Percentiles rank a stretch among this genome's conserved stretches.
Evolutionary conservation across 495 filamentous ascomycete genomes (phyloP).

Genomic region (Neurospora sublineolata): DNA sequence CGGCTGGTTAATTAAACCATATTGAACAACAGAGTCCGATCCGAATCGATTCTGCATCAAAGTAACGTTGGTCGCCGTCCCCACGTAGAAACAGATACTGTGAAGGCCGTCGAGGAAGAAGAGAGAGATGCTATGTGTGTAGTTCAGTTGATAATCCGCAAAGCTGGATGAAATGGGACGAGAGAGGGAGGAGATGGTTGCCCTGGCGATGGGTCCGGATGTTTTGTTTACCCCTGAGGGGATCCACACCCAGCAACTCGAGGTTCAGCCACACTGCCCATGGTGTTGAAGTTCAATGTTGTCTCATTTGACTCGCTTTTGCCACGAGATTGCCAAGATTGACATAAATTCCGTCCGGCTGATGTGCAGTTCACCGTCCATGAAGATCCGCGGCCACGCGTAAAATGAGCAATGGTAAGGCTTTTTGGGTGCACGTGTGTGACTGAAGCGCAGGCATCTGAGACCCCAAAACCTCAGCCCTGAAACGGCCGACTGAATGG

Average conservation of each 20-base stretch:
- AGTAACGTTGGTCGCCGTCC: conserved; percentile 22
- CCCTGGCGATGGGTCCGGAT: background rate
- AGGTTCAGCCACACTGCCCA: background rate
- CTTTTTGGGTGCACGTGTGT: background rate
- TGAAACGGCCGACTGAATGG: background rate
- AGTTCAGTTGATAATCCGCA: background rate
- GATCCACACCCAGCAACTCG: background rate
- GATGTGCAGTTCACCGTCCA: background rate
- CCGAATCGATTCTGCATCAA: conserved; percentile 25
- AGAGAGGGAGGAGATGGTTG: background rate
- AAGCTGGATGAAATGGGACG: background rate
- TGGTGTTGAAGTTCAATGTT: background rate
- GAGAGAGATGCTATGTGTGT: too few relatives aligned
- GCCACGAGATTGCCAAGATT: background rate
- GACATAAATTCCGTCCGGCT: background rate
- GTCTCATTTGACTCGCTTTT: background rate
- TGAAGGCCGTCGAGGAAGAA: background rate
- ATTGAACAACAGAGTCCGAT: conserved; percentile 19
- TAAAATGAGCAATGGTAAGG: background rate
- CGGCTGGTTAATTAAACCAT: background rate
- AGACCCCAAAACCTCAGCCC: background rate
- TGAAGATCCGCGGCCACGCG: background rate
- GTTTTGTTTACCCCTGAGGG: background rate
- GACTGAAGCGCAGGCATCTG: background rate
- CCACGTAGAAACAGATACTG: background rate